Evolutionary conservation across 108 stramenopile species (phyloP), one percentile per base, ranked within the genome.

Genomic region (Skeletonema grethae): DNA sequence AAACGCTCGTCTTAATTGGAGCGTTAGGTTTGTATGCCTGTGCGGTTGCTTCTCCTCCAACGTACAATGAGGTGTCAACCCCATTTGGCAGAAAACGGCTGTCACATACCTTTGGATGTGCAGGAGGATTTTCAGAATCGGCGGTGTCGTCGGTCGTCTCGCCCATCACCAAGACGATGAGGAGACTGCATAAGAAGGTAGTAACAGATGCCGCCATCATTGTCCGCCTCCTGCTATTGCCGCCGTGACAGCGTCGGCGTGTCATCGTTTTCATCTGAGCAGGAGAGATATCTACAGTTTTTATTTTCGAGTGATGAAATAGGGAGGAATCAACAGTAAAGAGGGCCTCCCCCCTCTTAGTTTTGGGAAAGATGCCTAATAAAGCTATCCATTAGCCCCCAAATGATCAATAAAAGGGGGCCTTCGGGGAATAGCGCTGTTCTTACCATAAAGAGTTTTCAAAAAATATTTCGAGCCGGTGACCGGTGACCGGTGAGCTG

Each of bases 21-120:
- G 76, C 83, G 69, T 79, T 63, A 1, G 88, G 83, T 69, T 79
- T 84, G 67, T 87, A 90, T 15, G 88, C 85, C 56, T 90, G 88
- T n/a, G 88, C 86, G 1, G 41, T 43, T 43, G 13, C 41, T 43
- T n/a, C 41, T 4, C 41, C 41, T 43, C 41, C 41, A 43, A 43
- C 41, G 15, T 11, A 43, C 10, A 43, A 43, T 43, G 41, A 43
- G 13, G 15, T 43, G 41, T 43, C 41, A 43, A 15, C 41, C 41
- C 10, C 1, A 43, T 15, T 43, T 2, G 41, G 41, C 41, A 43
- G 10, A n/a, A 43, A n/a, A 43, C 41, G 41, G 41, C 41, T n/a
- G 41, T 43, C 41, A 10, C 41, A 43, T 43, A 43, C 15, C 3
- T 43, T 43, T 43, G 15, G 2, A 43, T 43, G 13, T n/a, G 15